A percentile compares a stretch with the other conserved stretches of the same genome.
These are phyloP conservation scores for Casaregolazyma suthepensis DNA, from an alignment of 1,139 yeast genomes.

Conservation along the genomic window DNA sequence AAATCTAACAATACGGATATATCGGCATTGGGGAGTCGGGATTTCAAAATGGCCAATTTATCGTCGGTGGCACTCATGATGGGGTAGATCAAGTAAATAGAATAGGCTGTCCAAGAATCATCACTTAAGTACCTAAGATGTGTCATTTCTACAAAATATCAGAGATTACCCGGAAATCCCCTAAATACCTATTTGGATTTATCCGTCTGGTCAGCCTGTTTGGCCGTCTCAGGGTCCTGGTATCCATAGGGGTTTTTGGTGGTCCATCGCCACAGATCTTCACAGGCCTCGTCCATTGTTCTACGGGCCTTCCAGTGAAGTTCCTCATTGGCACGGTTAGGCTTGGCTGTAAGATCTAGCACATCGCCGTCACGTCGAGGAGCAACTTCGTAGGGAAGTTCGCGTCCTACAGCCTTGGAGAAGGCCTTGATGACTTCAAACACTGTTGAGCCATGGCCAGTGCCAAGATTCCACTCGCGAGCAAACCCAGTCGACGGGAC, in stretches of 20 bases:
- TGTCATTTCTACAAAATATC: not conserved
- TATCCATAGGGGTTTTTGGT: slow-evolving; percentile 64
- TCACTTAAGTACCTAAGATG: not conserved
- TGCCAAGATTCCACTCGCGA: slow-evolving; percentile 80
- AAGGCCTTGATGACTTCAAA: slow-evolving; percentile 66
- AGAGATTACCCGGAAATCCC: not conserved
- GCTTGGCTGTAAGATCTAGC: slow-evolving; percentile 65
- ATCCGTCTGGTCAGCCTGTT: slow-evolving; percentile 5
- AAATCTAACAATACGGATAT: slow-evolving; percentile 30
- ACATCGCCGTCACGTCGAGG: slow-evolving; percentile 79
- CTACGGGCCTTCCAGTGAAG: slow-evolving; percentile 59
- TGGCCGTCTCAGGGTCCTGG: slow-evolving; percentile 21
- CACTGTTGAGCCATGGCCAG: slow-evolving; percentile 75
- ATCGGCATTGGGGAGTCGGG: slow-evolving; percentile 24
- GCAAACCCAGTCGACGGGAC: slow-evolving; percentile 42
- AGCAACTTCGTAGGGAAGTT: slow-evolving; percentile 58
- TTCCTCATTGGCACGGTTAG: slow-evolving; percentile 60
- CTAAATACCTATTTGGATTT: not conserved
- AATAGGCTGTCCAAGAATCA: not conserved
- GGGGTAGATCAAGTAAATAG: not conserved
- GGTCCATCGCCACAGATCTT: slow-evolving; percentile 77
- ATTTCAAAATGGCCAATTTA: slow-evolving; percentile 26
- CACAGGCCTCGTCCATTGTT: slow-evolving; percentile 58
- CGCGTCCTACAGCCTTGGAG: slow-evolving; percentile 60
- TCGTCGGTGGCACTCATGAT: slow-evolving; percentile 25